Percentiles rank a stretch among this genome's conserved stretches.
phyloP scores from a whole-genome alignment of 768 basidiomycete species.

The Amanita exitialis region DNA sequence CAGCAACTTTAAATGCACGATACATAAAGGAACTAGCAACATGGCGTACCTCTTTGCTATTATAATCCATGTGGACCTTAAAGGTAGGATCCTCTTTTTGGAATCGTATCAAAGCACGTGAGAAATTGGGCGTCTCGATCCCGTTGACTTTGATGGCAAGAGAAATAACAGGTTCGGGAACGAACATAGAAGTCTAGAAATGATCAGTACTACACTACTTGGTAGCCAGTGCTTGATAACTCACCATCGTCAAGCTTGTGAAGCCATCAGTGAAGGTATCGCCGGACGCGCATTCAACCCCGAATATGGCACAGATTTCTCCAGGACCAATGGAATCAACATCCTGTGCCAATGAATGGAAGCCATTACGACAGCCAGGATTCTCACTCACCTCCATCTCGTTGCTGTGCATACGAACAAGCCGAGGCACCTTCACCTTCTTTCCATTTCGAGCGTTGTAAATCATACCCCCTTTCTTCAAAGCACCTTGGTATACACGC shows the following conservation, averaged over 20 bases:
- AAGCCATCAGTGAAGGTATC: slow-evolving; percentile 96
- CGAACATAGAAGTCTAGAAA: slow-evolving; percentile 89
- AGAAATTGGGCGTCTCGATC: slow-evolving; percentile 92
- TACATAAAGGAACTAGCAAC: neutral
- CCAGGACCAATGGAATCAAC: slow-evolving; percentile 91
- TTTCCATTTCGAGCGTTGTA: slow-evolving; percentile 93
- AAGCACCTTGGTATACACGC: slow-evolving; percentile 91
- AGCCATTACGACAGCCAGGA: neutral
- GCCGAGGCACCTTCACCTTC: slow-evolving; percentile 90
- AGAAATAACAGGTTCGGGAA: slow-evolving; percentile 97
- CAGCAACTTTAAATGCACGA: neutral
- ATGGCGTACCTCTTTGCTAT: slow-evolving; percentile 79
- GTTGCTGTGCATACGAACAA: slow-evolving; percentile 97
- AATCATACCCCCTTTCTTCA: slow-evolving; percentile 80
- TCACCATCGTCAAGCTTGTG: slow-evolving; percentile 86
- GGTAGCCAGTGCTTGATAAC: slow-evolving; percentile 12
- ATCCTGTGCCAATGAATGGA: slow-evolving; percentile 42
- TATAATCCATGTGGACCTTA: slow-evolving; percentile 89
- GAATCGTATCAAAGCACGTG: slow-evolving; percentile 93
- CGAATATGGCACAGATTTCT: slow-evolving; percentile 99
- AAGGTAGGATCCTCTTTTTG: slow-evolving; percentile 99
- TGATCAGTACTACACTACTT: slow-evolving; percentile 3
- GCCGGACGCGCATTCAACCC: slow-evolving; percentile 95
- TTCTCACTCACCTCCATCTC: slow-evolving; percentile 82
- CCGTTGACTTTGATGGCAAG: slow-evolving; percentile 89